Base-by-base conservation (phyloP, 108 stramenopile species). In the Stephanodiscus minutulus region DNA sequence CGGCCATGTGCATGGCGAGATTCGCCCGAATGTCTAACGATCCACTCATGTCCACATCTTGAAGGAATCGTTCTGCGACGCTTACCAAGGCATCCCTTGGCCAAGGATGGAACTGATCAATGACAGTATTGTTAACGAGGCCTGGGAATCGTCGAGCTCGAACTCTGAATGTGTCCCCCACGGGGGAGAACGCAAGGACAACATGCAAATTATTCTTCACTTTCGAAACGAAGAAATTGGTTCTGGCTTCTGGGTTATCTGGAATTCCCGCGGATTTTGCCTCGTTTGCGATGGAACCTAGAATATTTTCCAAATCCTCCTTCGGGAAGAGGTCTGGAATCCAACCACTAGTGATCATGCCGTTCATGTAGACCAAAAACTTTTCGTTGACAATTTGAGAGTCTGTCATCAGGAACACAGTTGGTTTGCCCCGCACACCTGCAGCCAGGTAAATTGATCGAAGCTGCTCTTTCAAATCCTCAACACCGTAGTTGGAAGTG, bases 91-190 rank as follows among this genome's bases (percentile, higher is more conserved):
- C 96, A 58, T 96, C 91, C 47, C 86, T 76, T 27, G 96, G 96
- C 96, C 96, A 96, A 1, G 93, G 86, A 67, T 93, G 92, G 73
- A 96, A 96, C 72, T 85, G 88, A 67, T 96, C 91, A 64, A 95
- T 96, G 27, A 85, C 71, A 24, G 93, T 94, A 66, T 81, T 89
- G 82, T 92, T 94, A 55, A 96, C 86, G 20, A 96, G 80, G 13
- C 88, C 96, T 22, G 96, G 94, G 83, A 96, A 96, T 52, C 90
- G 64, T 4, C 96, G 76, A 3, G 94, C 93, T 28, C 96, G 91
- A 21, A 93, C 80, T 61, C 96, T 86, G 67, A 96, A 94, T 24
- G 77, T 70, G 52, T 93, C 91, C 9, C 96, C 96, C 8, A 96
- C 94, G 20, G 96, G 96, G 12, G 90, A 91, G 57, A 96, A 96